A percentile compares a stretch with the other conserved stretches of the same genome.
phyloP scores from a whole-genome alignment of 768 basidiomycete genomes.

The Dictyophora rubrovolvata region DNA sequence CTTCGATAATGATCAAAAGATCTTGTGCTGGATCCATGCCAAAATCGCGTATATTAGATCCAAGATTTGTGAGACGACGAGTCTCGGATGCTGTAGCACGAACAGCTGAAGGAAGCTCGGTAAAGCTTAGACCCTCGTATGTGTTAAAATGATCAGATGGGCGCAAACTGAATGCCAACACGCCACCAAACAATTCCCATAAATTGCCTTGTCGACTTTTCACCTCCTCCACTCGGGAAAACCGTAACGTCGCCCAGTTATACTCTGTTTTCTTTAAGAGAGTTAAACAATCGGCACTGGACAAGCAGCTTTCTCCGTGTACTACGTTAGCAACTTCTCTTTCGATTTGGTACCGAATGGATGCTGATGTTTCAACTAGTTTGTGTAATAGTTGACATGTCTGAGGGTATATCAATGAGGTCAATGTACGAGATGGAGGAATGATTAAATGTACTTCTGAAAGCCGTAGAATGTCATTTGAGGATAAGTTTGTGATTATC shows the following conservation, averaged over 20 bases:
- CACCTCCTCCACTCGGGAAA: neutral
- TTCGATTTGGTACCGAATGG: neutral
- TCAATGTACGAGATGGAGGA: neutral
- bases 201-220: slow-evolving; percentile 23
- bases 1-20: slow-evolving; percentile 43
- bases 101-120: slow-evolving; percentile 37
- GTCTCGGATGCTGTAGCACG: slow-evolving; percentile 35
- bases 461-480: neutral
- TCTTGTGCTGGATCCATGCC: slow-evolving; percentile 60
- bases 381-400: neutral
- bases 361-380: neutral
- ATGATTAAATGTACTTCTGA: neutral
- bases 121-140: slow-evolving; percentile 28
- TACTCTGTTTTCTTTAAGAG: neutral
- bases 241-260: neutral
- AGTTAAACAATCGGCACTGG: neutral
- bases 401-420: neutral
- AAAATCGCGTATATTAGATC: slow-evolving; percentile 41
- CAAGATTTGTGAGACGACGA: slow-evolving; percentile 32
- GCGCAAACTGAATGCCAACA: slow-evolving; percentile 35
- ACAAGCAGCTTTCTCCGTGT: neutral
- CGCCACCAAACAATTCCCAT: slow-evolving; percentile 52
- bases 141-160: neutral
- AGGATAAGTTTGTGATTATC: neutral
- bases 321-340: neutral